phyloP scores from a whole-genome alignment of 2,329 filamentous ascomycete species.

The Tolypocladium sp. region DNA sequence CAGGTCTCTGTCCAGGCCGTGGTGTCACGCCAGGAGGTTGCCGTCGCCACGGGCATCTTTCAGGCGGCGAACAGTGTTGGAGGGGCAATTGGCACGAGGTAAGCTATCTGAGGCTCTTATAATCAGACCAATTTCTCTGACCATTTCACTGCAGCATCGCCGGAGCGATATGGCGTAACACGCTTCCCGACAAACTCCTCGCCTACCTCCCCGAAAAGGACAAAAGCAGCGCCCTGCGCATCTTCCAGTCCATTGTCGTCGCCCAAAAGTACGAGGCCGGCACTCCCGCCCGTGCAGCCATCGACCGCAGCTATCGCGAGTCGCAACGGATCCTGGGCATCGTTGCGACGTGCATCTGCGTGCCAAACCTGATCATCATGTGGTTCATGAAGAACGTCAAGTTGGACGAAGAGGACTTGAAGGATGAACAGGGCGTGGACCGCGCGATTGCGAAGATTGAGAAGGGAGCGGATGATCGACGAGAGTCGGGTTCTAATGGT shows the following conservation, averaged over 20 bases:
- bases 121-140: too few relatives aligned
- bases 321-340: constrained; percentile 11
- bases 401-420: constrained; percentile 4
- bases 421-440: neutral
- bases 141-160: constrained; percentile 12
- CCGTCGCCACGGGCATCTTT: too few relatives aligned
- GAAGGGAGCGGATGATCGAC: neutral
- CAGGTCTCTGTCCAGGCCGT: too few relatives aligned
- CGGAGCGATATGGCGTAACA: constrained; percentile 22
- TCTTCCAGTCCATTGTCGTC: constrained; percentile 15
- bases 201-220: constrained; percentile 9
- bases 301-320: constrained; percentile 9
- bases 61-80: too few relatives aligned
- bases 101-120: too few relatives aligned
- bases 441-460: neutral
- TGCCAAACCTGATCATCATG: constrained; percentile 8
- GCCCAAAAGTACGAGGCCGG: constrained; percentile 8
- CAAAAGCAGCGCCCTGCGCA: constrained; percentile 7
- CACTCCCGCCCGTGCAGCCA: constrained; percentile 4
- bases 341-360: constrained; percentile 6
- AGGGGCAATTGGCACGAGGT: too few relatives aligned
- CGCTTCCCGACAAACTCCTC: constrained; percentile 11
- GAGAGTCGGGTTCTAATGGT: neutral
- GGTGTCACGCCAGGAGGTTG: too few relatives aligned
- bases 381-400: constrained; percentile 10